Evolutionary conservation across 768 basidiomycete genomes (phyloP).

Genomic region (Porpolomopsis calyptriformis): DNA sequence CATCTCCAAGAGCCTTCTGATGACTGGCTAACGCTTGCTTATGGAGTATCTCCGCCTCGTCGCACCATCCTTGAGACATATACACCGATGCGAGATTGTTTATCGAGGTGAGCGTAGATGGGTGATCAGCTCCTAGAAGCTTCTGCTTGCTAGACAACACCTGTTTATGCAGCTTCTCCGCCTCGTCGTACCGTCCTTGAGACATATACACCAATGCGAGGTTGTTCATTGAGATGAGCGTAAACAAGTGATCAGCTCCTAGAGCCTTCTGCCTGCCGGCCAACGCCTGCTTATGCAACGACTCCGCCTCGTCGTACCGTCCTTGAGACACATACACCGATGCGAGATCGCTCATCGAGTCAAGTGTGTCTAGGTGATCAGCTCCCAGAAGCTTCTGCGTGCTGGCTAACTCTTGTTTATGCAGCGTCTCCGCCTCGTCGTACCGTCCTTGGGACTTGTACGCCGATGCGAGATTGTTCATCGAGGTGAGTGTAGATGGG

Average conservation of each 20-base stretch:
- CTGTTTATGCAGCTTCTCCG: slow-evolving; percentile 9
- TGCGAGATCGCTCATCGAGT: slow-evolving; percentile 2
- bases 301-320: slow-evolving; percentile 1
- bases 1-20: not conserved
- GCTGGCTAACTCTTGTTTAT: slow-evolving; percentile 7
- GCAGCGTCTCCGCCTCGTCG: not conserved
- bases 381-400: not conserved
- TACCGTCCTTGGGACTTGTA: not conserved
- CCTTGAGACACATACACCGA: not conserved
- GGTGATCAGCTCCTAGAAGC: not conserved
- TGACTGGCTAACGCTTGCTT: slow-evolving; percentile 7
- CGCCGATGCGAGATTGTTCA: not conserved
- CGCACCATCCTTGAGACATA: not conserved
- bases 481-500: not conserved
- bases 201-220: not conserved
- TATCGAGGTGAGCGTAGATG: not conserved
- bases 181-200: not conserved
- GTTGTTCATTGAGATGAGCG: not conserved
- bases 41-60: not conserved
- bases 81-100: not conserved
- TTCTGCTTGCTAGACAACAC: not conserved
- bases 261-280: not conserved
- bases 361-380: not conserved
- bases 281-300: not conserved
- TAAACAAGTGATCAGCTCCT: no score